Conservation (phyloP, 371 early-diverging fungal species). For the Rhizopus stolonifer region DNA sequence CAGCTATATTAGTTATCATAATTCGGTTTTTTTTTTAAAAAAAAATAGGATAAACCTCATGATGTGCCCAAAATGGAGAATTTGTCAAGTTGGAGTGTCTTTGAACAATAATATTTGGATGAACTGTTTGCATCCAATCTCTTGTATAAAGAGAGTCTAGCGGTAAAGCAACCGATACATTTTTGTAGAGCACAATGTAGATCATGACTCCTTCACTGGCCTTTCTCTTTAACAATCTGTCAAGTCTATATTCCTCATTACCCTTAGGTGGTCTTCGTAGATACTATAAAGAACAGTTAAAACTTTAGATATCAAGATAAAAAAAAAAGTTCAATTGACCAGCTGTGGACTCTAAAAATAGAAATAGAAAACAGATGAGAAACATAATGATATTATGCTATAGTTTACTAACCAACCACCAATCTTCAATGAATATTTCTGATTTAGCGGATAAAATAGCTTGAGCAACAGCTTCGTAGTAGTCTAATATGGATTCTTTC, state of each 20-base stretch:
- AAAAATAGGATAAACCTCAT: conserved; percentile 38
- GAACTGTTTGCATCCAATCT: conserved; percentile 68
- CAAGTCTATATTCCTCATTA: conserved; percentile 78
- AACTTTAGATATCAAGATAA: no score
- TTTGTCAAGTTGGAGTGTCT: conserved; percentile 28
- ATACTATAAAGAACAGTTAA: no score
- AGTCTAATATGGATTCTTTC: conserved; percentile 45
- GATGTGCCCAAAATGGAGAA: conserved; percentile 79
- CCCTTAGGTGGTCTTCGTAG: conserved; percentile 73
- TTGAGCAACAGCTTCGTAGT: conserved; percentile 77
- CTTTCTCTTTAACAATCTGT: conserved; percentile 77
- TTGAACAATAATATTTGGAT: conserved; percentile 70
- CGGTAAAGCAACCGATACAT: conserved; percentile 74
- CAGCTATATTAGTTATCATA: conserved; percentile 15
- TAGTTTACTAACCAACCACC: conserved; percentile 67
- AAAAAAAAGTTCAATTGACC: conserved; percentile 27
- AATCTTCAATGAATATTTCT: conserved; percentile 85
- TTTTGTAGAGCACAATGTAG: conserved; percentile 88
- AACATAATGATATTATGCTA: no score
- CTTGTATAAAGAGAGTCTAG: conserved; percentile 83
- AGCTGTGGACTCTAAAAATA: conserved; percentile 62
- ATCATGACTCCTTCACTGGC: conserved; percentile 88
- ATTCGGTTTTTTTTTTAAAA: conserved; percentile 4
- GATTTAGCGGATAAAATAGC: conserved; percentile 76
- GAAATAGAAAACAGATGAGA: no score